Base-by-base conservation (phyloP, 2,329 filamentous ascomycete species). In the Zopfia rhizophila region DNA sequence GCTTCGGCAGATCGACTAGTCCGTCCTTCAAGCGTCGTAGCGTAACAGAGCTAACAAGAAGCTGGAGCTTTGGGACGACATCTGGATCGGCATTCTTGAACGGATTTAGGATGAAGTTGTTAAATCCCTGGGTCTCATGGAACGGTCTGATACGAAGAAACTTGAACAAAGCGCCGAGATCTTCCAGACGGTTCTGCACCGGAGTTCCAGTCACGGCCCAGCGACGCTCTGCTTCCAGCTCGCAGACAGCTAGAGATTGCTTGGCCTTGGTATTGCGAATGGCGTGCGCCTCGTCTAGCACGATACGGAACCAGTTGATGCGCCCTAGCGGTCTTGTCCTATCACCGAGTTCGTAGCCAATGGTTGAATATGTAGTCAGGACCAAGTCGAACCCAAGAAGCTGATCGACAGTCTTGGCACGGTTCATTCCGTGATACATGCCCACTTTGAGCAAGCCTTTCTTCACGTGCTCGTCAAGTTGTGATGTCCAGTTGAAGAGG, bases 191-290 rank as follows among this genome's bases (percentile, higher is more conserved):
- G 65, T 99, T 99, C 72, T 97, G 93, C 7, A 97, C 90, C 0
- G 92, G 94, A 0, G 94, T 97, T 42, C 93, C 94, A 0, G 94
- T 97, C n/a, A 97, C 90, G 3, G 92, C 93, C 94, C 94, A 99
- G 23, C 92, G 87, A 22, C 92, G 85, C 63, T 89, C 83, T 2
- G 91, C 90, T 49, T 89, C 82, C 3, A 97, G 78, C 14, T 84
- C 82, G 55, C 91, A 92, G 14, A 94, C 90, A 3, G 90, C 90
- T 67, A 92, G 91, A 41, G 91, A 95, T 57, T 93, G 88, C 28
- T 89, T 78, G 1, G 91, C 93, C 3, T 80, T 83, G 53, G 90
- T 87, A 60, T 95, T 93, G 18, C 94, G 89, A 55, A 99, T 97
- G 72, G 89, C 89, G 68, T 99, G 94, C 1, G 92, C 94, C 72